Evolutionary conservation across 306 rosid species (phyloP), one percentile per base, ranked within the genome.

Genomic region (Cucurbita moschata): DNA sequence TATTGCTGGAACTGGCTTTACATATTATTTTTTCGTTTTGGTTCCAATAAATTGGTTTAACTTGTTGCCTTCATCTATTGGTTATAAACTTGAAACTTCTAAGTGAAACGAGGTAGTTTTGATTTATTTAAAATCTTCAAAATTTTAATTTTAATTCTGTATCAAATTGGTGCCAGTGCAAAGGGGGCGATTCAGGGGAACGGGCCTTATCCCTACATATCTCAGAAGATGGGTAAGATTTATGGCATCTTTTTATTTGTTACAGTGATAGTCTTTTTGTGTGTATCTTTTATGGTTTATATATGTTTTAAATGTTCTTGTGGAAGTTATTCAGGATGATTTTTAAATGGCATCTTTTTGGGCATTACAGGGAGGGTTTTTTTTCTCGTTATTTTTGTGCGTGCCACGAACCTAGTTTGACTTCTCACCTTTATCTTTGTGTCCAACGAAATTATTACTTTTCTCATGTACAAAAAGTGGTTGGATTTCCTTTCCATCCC

Each of bases 151-250:
- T 12, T 50, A 78, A 65, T 64, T 80, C 10, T 51, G 69, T 1
- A 26, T 66, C 57, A 72, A 57, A 82, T 76, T 77, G 72, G 37
- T 72, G 49, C 63, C 54, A 90, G 98, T 94, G 98, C 86, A 70
- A 75, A 70, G 98, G 98, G 71, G 98, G 98, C 5, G 86, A 79
- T 40, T 47, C 80, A 16, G 79, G n/a, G 75, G 96, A 94, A 81
- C 78, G 16, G 61, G 86, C 82, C 87, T 84, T 94, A 52, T 84
- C 96, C 61, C 75, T 89, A 55, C 77, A 52, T 84, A 82, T 94
- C 73, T 67, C 83, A 11, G 76, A 77, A 57, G 94, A 94, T 43
- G 83, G 98, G 98, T 94, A 73, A 77, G 81, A 70, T 71, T 67
- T 65, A 50, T 42, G 67, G 10, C 21, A 71, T 86, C 37, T 12